Evolutionary conservation across 2,329 filamentous ascomycete genomes (phyloP).

Genomic region (Neurospora sp.): DNA sequence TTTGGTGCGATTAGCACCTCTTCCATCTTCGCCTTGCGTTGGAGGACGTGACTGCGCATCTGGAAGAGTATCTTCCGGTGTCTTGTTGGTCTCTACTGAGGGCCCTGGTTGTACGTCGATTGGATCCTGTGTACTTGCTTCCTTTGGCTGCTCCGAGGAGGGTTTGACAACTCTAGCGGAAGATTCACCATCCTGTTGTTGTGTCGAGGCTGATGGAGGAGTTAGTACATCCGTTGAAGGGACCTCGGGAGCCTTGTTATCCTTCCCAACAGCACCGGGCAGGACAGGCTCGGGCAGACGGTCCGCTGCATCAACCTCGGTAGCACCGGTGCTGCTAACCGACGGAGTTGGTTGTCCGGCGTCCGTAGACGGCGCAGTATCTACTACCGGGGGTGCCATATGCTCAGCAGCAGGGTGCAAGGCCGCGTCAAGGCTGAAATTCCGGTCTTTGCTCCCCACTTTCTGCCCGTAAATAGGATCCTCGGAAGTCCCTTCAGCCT

Average conservation of each 20-base stretch:
- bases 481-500: conserved; percentile 4
- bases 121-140: background rate
- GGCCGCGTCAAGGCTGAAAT: background rate
- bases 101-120: background rate
- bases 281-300: background rate
- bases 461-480: conserved; percentile 6
- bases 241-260: background rate
- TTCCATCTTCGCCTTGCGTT: background rate
- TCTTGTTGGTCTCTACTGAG: background rate
- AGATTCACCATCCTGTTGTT: background rate
- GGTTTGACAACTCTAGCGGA: background rate
- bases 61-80: background rate
- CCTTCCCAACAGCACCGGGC: background rate
- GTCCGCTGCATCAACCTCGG: background rate
- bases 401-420: background rate
- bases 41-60: background rate
- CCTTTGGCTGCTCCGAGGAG: background rate
- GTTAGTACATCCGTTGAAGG: background rate
- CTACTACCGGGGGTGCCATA: background rate
- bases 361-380: background rate
- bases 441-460: background rate
- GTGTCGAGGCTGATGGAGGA: background rate
- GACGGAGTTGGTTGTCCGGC: background rate
- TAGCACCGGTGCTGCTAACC: background rate
- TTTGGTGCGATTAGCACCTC: background rate